Percentiles rank a stretch among this genome's conserved stretches.
Evolutionary conservation across 441 rosid genomes (phyloP).

Genomic region (Corymbia citriodora): DNA sequence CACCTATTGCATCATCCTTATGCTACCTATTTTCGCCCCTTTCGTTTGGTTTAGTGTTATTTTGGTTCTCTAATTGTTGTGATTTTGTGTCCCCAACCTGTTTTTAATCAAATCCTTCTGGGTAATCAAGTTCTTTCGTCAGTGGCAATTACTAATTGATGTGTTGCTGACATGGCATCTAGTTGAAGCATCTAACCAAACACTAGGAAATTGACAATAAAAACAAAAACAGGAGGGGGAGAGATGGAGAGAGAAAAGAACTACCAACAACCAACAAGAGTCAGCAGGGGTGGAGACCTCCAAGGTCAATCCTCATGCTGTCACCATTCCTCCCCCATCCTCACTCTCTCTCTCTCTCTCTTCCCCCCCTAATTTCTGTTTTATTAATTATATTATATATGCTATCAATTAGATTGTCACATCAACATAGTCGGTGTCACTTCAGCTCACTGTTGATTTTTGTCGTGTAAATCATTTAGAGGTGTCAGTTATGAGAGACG

Average conservation of each 20-base stretch:
- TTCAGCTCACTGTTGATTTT: not conserved
- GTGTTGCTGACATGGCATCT: not conserved
- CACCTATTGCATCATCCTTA: not conserved
- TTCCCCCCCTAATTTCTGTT: not conserved
- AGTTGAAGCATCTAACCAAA: not conserved
- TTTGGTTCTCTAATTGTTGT: not conserved
- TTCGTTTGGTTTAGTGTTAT: not conserved
- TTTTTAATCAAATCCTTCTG: not conserved
- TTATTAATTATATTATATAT: not conserved
- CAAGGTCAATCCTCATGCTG: not conserved
- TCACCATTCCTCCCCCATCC: not conserved
- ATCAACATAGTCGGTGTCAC: not conserved
- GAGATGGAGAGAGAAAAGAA: not conserved
- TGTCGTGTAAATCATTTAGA: not conserved
- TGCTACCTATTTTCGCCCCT: not conserved
- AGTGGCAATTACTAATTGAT: not conserved
- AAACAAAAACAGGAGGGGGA: not conserved
- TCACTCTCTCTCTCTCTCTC: not conserved
- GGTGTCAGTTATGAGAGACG: not conserved
- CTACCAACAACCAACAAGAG: not conserved
- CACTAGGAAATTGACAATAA: not conserved
- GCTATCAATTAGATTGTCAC: not conserved
- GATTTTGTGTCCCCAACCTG: not conserved
- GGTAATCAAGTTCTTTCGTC: not conserved
- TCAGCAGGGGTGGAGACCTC: not conserved